Conservation (phyloP, 2,329 filamentous ascomycete genomes). For the Colletotrichum costaricense region DNA sequence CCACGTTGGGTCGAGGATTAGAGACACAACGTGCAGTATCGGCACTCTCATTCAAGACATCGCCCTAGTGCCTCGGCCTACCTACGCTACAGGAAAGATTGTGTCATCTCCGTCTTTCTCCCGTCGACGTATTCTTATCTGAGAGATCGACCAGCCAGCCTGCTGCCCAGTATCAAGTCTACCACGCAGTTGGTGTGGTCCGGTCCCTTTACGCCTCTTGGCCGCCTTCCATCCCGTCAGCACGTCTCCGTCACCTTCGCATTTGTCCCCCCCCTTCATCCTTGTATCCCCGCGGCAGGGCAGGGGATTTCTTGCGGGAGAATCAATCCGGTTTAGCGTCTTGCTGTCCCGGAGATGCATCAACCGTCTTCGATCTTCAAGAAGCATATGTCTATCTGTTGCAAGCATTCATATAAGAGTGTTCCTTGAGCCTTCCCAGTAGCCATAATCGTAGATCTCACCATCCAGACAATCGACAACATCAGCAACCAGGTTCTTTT, state of each 20-base stretch:
- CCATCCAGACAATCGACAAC: not conserved
- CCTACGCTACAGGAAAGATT: conserved; percentile 20
- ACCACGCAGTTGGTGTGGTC: conserved; percentile 21
- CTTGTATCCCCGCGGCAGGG: conserved; percentile 24
- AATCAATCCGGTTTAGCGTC: conserved; percentile 31
- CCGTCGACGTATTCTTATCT: conserved; percentile 18
- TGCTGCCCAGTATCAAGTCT: conserved; percentile 31
- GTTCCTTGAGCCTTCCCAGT: not conserved
- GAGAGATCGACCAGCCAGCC: conserved; percentile 32
- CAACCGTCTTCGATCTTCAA: conserved; percentile 5
- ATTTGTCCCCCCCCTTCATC: conserved; percentile 10
- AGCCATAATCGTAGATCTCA: not conserved
- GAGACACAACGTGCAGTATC: conserved; percentile 1
- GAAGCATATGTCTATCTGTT: conserved; percentile 13
- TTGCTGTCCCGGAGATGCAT: conserved; percentile 31
- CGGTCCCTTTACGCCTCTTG: conserved; percentile 20
- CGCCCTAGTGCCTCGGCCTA: not conserved
- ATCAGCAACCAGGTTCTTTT: not conserved
- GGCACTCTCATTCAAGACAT: conserved; percentile 9
- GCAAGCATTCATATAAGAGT: conserved; percentile 26
- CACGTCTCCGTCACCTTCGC: conserved; percentile 6
- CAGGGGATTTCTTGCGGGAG: conserved; percentile 31
- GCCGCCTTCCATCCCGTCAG: conserved; percentile 19
- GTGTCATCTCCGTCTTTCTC: conserved; percentile 28
- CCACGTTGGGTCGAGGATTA: not conserved